Evolutionary conservation across 805 yeast genomes (phyloP), one percentile per base, ranked within the genome.

Genomic region (Cyberlindnera samutprakarnensis): DNA sequence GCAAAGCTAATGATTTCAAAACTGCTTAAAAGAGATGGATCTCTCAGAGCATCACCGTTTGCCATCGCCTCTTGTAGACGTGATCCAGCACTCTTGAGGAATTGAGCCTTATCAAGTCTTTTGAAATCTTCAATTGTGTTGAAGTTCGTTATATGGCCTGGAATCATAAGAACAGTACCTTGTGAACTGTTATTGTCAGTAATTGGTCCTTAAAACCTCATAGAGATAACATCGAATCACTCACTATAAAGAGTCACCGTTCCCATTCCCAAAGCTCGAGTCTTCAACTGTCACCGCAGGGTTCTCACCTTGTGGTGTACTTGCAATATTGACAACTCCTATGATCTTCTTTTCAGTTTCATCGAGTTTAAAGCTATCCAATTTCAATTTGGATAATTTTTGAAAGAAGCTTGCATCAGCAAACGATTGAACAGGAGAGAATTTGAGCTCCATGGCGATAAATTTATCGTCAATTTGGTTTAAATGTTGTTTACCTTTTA

Each of bases 101-200:
- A 66, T 5, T 57, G 53, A 16, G 65, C 63, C 56, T 90, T 92
- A 48, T 85, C 80, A 0, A 74, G 44, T 14, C 54, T 55, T 48
- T 80, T 85, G 59, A 92, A 92, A 41, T 84, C 87, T 43, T 90
- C 96, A 21, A 87, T 63, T 0, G 95, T 85, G 56, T 92, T 92
- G 28, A 76, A 72, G 51, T 87, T 87, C 27, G 58, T 47, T 15
- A 77, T 40, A 14, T 41, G 32, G 1, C 82, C 83, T 2, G 61
- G 52, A 3, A 46, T 17, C n/a, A 34, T 32, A 2, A 46, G 29
- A 2, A 41, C 48, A 0, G 59, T 47, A 2, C 38, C 36, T 4
- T 31, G 13, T 2, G 57, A 47, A 14, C 39, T 36, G 21, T 11
- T 35, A 15, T 3, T n/a, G 35, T 14, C n/a, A n/a, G n/a, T n/a